Base-by-base conservation (phyloP, 2,329 filamentous ascomycete species). In the Thielaviopsis musarum region DNA sequence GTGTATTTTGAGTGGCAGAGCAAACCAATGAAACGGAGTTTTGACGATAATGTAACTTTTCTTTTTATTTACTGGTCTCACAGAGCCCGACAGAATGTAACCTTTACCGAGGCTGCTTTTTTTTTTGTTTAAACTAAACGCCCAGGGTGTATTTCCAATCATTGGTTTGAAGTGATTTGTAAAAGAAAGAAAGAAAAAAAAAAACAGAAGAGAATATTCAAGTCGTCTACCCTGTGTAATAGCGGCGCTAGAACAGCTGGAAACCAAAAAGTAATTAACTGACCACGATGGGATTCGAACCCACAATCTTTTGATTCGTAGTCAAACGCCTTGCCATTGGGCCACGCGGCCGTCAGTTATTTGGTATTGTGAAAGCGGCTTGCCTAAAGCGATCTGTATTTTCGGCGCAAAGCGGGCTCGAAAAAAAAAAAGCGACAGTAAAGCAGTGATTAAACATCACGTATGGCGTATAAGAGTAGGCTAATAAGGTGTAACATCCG, bases 291-390 rank as follows among this genome's bases (percentile, higher is more conserved):
- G 59, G 51, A 58, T 58, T 61, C 59, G 52, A 61, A 61, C 55
- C 49, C 55, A 55, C 59, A 58, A 61, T 61, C 56, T 61, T 58
- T 58, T 56, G 56, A 61, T 61, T 61, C 59, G 56, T 61, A 61
- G 59, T 58, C 56, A 58, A 58, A 58, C 56, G 56, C 59, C 56
- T 61, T 61, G 56, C 59, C 56, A 58, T 61, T 58, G 56, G 59
- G 59, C 56, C 59, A 61, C 45, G 59, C 56, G 52, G 56, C 59
- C 56, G 30, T 59, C 41, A 53, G 34, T 28, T 56, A 19, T 10
- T 19, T n/a, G 15, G 9, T 52, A 24, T 4, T n/a, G 45, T 22
- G 1, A 1, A n/a, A n/a, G 13, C n/a, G n/a, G 2, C n/a, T 12
- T 10, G 2, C 9, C 41, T n/a, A 19, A 57, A 26, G 48, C 10